A percentile compares a stretch with the other conserved stretches of the same genome.
phyloP scores from a whole-genome alignment of 2,329 filamentous ascomycete species.

The Dryadomyces sulphureus region DNA sequence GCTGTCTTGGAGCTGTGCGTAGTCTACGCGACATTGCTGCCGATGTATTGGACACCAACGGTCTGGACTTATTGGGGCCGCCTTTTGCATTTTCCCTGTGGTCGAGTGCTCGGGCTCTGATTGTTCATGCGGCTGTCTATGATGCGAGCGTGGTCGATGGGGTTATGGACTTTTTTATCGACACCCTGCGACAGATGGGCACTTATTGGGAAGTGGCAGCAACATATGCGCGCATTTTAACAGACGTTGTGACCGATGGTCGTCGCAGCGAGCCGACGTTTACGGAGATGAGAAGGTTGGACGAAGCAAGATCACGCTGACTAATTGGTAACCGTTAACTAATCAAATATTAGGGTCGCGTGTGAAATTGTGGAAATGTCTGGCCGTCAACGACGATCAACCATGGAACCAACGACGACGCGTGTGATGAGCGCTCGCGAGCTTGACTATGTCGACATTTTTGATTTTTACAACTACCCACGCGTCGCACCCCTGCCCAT shows the following conservation, averaged over 20 bases:
- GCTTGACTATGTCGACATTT: constrained; percentile 79
- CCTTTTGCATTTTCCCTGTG: constrained; percentile 86
- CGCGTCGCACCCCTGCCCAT: constrained; percentile 19
- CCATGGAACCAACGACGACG: constrained; percentile 40
- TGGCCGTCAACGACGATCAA: constrained; percentile 54
- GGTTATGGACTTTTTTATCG: constrained; percentile 69
- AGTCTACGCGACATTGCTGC: constrained; percentile 66
- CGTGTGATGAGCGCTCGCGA: constrained; percentile 64
- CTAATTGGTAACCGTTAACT: neutral
- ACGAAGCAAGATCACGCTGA: too few relatives aligned
- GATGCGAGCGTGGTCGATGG: constrained; percentile 35
- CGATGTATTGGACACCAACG: constrained; percentile 59
- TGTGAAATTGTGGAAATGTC: constrained; percentile 85
- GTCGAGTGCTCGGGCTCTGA: constrained; percentile 73
- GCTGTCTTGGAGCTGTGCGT: constrained; percentile 70
- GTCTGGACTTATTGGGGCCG: constrained; percentile 69
- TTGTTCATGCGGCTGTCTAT: constrained; percentile 63
- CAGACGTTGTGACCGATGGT: constrained; percentile 47
- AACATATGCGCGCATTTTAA: constrained; percentile 64
- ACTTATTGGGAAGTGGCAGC: constrained; percentile 74
- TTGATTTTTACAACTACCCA: constrained; percentile 88
- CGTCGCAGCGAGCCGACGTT: neutral
- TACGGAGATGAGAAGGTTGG: neutral
- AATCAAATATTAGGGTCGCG: constrained; percentile 35
- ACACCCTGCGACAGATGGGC: constrained; percentile 68